A percentile compares a stretch with the other conserved stretches of the same genome.
Conservation (phyloP, 345 rosid species). For the Hibiscus syriacus region DNA sequence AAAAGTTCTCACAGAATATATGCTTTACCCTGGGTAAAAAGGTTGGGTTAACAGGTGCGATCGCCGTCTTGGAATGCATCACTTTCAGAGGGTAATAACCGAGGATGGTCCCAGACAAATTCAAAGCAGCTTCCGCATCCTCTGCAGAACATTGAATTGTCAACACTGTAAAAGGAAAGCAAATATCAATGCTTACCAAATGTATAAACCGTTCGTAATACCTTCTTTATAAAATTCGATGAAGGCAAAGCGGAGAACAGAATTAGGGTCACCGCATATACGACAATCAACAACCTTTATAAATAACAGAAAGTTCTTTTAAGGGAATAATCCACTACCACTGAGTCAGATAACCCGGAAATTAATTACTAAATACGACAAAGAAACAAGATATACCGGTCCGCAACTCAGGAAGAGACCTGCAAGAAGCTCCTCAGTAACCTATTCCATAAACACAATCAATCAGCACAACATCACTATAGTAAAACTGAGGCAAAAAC, state of each 20-base stretch:
- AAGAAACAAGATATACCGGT: slow-evolving; percentile 38
- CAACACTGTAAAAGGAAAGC: neutral
- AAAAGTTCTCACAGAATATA: too few species aligned
- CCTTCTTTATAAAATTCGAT: slow-evolving; percentile 94
- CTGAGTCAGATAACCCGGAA: neutral
- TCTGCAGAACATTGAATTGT: neutral
- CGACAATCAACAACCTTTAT: slow-evolving; percentile 85
- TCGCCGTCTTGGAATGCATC: neutral
- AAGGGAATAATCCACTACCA: slow-evolving; percentile 1
- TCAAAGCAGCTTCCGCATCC: neutral
- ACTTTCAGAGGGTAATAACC: neutral
- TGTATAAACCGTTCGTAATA: slow-evolving; percentile 14
- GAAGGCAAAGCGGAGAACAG: slow-evolving; percentile 92
- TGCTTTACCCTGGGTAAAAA: neutral
- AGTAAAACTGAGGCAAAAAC: slow-evolving; percentile 3
- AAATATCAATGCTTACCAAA: neutral
- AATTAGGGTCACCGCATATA: slow-evolving; percentile 89
- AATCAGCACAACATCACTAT: neutral
- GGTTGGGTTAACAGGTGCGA: neutral
- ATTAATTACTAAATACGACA: neutral
- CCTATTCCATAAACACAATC: slow-evolving; percentile 30
- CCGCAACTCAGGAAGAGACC: slow-evolving; percentile 73
- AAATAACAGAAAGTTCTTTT: slow-evolving; percentile 3
- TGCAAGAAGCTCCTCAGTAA: slow-evolving; percentile 92
- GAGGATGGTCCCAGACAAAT: neutral